phyloP scores from a whole-genome alignment of 164 flowering plant species.

The Liquidambar formosana region DNA sequence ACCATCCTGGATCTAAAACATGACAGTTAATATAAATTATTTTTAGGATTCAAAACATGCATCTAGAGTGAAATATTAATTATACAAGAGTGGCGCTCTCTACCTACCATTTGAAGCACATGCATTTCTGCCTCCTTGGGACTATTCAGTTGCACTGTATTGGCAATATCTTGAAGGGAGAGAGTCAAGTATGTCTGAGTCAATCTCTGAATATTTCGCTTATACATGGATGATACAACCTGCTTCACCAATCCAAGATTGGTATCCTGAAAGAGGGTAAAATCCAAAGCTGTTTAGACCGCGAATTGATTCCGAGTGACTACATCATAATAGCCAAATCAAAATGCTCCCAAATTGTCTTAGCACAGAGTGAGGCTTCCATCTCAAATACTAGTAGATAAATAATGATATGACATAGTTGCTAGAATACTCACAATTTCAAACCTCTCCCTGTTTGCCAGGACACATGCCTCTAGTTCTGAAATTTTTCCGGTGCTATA shows the following conservation, averaged over 20 bases:
- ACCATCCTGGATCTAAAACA: constrained; percentile 82
- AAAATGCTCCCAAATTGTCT: background rate
- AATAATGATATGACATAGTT: background rate
- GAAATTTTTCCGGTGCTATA: constrained; percentile 67
- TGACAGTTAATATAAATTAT: background rate
- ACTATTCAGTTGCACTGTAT: constrained; percentile 64
- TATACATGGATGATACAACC: constrained; percentile 84
- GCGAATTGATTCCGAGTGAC: no score
- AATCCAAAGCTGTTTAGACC: no score
- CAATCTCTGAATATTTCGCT: constrained; percentile 88
- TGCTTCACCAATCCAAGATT: constrained; percentile 92
- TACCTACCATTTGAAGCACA: constrained; percentile 95
- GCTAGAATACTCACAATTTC: constrained; percentile 52
- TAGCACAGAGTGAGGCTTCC: background rate
- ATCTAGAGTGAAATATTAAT: background rate
- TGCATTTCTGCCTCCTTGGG: constrained; percentile 98
- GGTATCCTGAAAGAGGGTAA: constrained; percentile 49
- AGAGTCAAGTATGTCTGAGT: constrained; percentile 96
- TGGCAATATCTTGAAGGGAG: constrained; percentile 93
- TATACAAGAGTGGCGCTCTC: background rate
- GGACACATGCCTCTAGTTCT: constrained; percentile 61
- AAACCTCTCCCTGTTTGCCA: constrained; percentile 63
- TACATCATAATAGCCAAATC: no score
- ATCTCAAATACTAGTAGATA: background rate
- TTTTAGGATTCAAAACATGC: background rate